Percentiles rank a stretch among this genome's conserved stretches.
phyloP scores from a whole-genome alignment of 495 filamentous ascomycete genomes.

The Penicillium cosmopolitanum region DNA sequence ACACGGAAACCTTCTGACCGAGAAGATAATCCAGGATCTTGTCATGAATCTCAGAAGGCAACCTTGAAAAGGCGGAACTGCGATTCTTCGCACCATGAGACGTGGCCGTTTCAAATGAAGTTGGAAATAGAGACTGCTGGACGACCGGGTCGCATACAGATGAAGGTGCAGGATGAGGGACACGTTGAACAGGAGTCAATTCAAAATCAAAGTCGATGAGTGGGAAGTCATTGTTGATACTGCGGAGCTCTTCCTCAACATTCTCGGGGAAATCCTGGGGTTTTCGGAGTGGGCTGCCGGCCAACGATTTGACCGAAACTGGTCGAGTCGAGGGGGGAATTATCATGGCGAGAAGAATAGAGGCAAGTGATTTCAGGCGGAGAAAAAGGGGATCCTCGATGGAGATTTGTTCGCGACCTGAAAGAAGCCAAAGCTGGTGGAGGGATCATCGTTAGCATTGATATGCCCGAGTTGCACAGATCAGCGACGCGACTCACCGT shows the following conservation, averaged over 20 bases:
- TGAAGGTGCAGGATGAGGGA: background rate
- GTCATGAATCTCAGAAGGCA: background rate
- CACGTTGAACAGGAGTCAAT: background rate
- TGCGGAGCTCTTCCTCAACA: background rate
- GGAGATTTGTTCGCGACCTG: too few species aligned
- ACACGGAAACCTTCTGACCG: background rate
- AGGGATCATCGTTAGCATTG: too few species aligned
- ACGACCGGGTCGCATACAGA: background rate
- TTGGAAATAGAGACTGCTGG: background rate
- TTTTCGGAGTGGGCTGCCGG: background rate
- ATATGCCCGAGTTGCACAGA: too few species aligned
- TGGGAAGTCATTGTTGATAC: slow-evolving; percentile 1
- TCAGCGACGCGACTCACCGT: too few species aligned
- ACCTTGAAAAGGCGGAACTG: too few species aligned
- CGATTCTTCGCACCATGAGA: background rate
- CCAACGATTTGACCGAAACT: background rate
- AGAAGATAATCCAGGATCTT: background rate
- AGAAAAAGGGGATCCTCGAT: background rate
- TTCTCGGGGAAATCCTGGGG: background rate
- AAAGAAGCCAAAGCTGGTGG: too few species aligned
- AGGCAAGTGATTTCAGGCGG: background rate
- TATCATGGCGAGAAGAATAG: background rate
- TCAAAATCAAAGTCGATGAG: background rate
- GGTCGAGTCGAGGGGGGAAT: background rate
- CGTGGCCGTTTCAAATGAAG: background rate